Conservation (phyloP, 805 yeast genomes). For the Komagataella ulmi region DNA sequence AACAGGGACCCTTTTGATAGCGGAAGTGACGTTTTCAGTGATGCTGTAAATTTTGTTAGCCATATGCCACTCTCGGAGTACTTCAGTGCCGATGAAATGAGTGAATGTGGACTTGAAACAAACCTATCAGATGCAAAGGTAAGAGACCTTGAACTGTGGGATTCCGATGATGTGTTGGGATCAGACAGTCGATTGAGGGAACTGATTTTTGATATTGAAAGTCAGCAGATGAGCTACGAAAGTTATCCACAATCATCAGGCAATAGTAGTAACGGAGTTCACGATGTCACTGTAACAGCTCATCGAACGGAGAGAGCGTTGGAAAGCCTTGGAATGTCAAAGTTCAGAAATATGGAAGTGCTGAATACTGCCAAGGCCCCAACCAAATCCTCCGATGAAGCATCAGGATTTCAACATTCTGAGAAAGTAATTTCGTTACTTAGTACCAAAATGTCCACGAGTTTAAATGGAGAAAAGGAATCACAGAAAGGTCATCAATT, state of each 20-base stretch:
- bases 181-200: not conserved
- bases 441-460: not conserved
- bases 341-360: not conserved
- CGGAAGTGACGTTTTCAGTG: not conserved
- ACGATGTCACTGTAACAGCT: not conserved
- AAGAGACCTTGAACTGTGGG: not conserved
- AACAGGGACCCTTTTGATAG: not conserved
- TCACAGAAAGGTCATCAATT: not conserved
- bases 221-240: conserved; percentile 14
- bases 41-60: not conserved
- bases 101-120: not conserved
- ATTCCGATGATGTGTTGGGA: not conserved
- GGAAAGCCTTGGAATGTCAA: not conserved
- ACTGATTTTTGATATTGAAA: conserved; percentile 14
- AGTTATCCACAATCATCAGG: not conserved
- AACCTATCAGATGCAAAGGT: not conserved
- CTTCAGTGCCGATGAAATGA: not conserved
- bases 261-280: not conserved
- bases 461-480: not conserved
- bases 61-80: not conserved
- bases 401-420: not conserved
- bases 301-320: not conserved
- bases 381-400: not conserved
- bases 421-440: not conserved
- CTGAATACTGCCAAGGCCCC: not conserved